Base-by-base conservation (phyloP, 208 protist species). In the Herpetomonas tarakana region DNA sequence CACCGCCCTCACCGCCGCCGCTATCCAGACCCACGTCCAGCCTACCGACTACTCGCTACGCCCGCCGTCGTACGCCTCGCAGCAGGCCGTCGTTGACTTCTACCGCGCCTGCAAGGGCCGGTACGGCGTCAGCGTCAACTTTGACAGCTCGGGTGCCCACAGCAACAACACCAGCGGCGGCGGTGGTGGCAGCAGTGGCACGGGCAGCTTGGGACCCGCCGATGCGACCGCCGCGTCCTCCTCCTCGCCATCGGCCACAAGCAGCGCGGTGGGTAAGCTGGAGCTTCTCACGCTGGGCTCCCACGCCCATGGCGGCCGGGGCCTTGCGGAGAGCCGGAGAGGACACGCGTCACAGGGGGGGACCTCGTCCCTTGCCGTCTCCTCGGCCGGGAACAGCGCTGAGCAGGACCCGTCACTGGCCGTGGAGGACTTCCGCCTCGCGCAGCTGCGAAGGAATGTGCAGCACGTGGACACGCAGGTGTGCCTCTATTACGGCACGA, bases 31-130 rank as follows among this genome's bases (percentile, higher is more conserved):
- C 31, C 65, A 77, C 11, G 74, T 76, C 21, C 68, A 78, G 52
- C 81, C 86, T 16, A 64, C 78, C 53, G 75, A 91, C 57, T 78
- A 81, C 63, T 64, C 67, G 2, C 63, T 86, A 9, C 80, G 86
- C 30, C 74, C 86, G 4, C 72, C 78, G 1, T 65, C 81, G 2
- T 75, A 83, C 53, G 73, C 87, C 16, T 68, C 83, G 30, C 82
- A 90, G 29, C 86, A 90, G 58, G 76, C 78, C n/a, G 24, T 91
- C 21, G 78, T 91, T 56, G 80, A 93, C 46, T 86, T 93, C 47
- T 93, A 93, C 62, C 71, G 74, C 12, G 68, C 69, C 7, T 71
- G 82, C 14, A 72, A 83, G 38, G 80, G 83, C 28, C 80, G 84
- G 60, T 86, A 83, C 56, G 77, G 74, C n/a, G 68, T 92, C 28